Evolutionary conservation across 371 early-diverging fungal genomes (phyloP), one percentile per base, ranked within the genome.

Genomic region (Mortierella sp.): DNA sequence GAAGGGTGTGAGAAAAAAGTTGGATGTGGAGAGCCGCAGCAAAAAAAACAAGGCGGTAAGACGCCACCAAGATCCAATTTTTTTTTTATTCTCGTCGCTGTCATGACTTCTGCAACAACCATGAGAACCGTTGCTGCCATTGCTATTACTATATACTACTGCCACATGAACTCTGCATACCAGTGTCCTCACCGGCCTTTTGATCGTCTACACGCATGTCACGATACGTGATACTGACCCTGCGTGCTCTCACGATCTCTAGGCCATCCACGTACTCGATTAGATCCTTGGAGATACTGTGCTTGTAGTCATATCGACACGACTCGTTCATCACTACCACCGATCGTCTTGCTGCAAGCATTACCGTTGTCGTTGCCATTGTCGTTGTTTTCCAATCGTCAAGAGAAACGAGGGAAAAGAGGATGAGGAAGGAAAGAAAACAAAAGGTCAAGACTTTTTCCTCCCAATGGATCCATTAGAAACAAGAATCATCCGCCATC

Each of bases 221-320:
- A 2, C 78, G 70, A 30, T 65, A 79, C 0, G 82, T 82, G 54
- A 82, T 71, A 30, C 80, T 79, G 54, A 87, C 82, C 24, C 87
- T 71, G 19, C 87, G 63, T 14, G 71, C 58, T 18, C 87, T 76
- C 8, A 70, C 64, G 51, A 87, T 79, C 56, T 58, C 62, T 5
- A 31, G 49, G 2, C 71, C 80, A 18, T 72, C 59, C 27, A 66
- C 58, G 26, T 58, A 54, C 27, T 91, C 91, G 21, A 83, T 58
- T 2, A 72, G 51, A 50, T 90, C 85, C 60, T 93, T 93, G 12
- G 89, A 85, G 31, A 93, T 91, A 12, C 83, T 72, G 56, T 93
- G 93, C 64, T 84, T 88, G 42, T 80, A 90, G 43, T 85, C 79
- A 55, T 86, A 90, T n/a, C 93, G 78, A 47, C 88, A 79, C 3